A percentile compares a stretch with the other conserved stretches of the same genome.
These are phyloP conservation scores for Rhexocercosporidium sp. DNA, from an alignment of 2,329 filamentous ascomycete genomes.

Conservation along the genomic window DNA sequence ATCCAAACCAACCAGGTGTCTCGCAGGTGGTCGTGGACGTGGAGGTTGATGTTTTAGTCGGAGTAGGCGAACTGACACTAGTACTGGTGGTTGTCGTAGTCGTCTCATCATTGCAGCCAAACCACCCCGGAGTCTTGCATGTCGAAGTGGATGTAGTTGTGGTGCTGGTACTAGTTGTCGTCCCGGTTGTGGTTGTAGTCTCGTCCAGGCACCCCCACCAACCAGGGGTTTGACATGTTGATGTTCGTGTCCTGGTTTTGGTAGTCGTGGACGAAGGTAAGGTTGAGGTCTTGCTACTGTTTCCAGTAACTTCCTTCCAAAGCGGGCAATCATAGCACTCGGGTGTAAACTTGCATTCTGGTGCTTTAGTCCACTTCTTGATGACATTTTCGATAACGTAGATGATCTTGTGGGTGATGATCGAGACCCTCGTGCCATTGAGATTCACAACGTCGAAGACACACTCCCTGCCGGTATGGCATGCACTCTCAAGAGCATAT, in stretches of 20 bases:
- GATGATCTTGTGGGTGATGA: conserved; percentile 89
- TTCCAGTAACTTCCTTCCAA: conserved; percentile 81
- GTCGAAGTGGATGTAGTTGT: conserved; percentile 46
- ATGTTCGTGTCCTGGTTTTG: conserved; percentile 73
- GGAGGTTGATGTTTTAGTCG: conserved; percentile 32
- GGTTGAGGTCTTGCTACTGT: conserved; percentile 78
- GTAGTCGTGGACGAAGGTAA: conserved; percentile 63
- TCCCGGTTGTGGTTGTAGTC: conserved; percentile 34
- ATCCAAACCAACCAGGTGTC: conserved; percentile 52
- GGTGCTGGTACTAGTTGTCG: conserved; percentile 33
- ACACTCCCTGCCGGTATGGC: conserved; percentile 87
- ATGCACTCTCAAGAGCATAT: conserved; percentile 92
- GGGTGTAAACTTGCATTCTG: conserved; percentile 74
- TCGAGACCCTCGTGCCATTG: conserved; percentile 88
- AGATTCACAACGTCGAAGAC: conserved; percentile 92
- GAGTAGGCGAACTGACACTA: conserved; percentile 39
- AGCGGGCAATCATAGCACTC: conserved; percentile 88
- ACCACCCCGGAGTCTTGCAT: conserved; percentile 53
- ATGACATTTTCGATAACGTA: conserved; percentile 89
- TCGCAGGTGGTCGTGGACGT: conserved; percentile 44
- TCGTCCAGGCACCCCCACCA: conserved; percentile 68
- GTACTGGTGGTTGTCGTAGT: conserved; percentile 47
- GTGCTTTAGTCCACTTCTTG: conserved; percentile 79
- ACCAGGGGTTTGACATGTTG: conserved; percentile 88
- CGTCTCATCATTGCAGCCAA: conserved; percentile 54